These are phyloP conservation scores for Aspergillus cejpii DNA, from an alignment of 2,329 filamentous ascomycete genomes.

Conservation along the genomic window DNA sequence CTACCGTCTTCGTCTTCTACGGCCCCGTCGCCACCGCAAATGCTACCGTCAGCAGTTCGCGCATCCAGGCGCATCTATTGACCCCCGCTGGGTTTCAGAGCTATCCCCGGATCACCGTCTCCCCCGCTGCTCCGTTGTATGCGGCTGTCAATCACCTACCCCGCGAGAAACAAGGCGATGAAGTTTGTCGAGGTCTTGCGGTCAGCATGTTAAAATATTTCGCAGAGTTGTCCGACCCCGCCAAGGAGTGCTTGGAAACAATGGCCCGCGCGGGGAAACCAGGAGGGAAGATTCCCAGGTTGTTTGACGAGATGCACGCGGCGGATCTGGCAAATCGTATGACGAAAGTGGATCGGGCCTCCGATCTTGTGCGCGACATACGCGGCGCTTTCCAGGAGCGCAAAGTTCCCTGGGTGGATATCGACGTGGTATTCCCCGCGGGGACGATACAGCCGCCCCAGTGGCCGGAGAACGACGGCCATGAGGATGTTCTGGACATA, in stretches of 20 bases:
- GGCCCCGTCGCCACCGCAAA: conserved; percentile 85
- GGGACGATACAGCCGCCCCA: conserved; percentile 63
- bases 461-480: conserved; percentile 55
- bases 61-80: conserved; percentile 90
- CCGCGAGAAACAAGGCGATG: conserved; percentile 90
- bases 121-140: conserved; percentile 86
- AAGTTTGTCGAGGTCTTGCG: conserved; percentile 81
- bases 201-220: conserved; percentile 96
- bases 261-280: conserved; percentile 48
- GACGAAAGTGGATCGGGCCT: conserved; percentile 69
- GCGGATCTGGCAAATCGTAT: conserved; percentile 83
- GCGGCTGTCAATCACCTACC: conserved; percentile 82
- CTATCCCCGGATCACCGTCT: conserved; percentile 85
- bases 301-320: conserved; percentile 89
- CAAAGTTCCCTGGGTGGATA: conserved; percentile 73
- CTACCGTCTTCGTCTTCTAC: conserved; percentile 80
- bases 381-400: conserved; percentile 72
- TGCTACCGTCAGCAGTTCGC: conserved; percentile 77
- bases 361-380: conserved; percentile 65
- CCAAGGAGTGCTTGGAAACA: conserved; percentile 63
- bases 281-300: conserved; percentile 56
- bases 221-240: conserved; percentile 68
- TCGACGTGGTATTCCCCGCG: conserved; percentile 78
- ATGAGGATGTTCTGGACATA: conserved; percentile 50
- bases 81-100: conserved; percentile 81